These are phyloP conservation scores for Globisporangium cystogenes DNA, from an alignment of 352 stramenopile genomes.

Conservation along the genomic window DNA sequence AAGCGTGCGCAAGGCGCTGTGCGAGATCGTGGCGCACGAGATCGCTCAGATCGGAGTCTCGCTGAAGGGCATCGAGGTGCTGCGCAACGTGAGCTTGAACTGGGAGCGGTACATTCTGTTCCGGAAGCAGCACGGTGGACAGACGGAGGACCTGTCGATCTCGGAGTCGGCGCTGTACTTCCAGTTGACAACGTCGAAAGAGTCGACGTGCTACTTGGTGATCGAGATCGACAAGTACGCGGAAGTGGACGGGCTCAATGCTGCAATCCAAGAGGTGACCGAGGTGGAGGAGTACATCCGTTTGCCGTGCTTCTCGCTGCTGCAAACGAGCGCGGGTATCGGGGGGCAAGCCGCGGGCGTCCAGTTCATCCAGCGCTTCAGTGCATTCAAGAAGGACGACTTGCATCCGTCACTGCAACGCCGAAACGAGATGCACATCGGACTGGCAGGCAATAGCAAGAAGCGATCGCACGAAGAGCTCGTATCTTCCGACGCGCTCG, in stretches of 20 bases:
- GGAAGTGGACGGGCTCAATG: constrained; percentile 56
- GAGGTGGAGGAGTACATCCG: constrained; percentile 66
- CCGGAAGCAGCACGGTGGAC: constrained; percentile 69
- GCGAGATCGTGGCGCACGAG: constrained; percentile 82
- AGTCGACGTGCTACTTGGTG: constrained; percentile 80
- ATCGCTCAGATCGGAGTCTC: constrained; percentile 68
- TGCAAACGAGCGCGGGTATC: constrained; percentile 61
- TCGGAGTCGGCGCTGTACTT: constrained; percentile 80
- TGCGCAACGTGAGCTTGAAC: constrained; percentile 73
- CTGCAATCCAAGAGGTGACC: constrained; percentile 38
- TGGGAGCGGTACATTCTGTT: constrained; percentile 86
- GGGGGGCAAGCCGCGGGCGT: constrained; percentile 59
- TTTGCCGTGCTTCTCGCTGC: constrained; percentile 74
- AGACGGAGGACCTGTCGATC: constrained; percentile 78
- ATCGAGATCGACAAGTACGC: constrained; percentile 85
- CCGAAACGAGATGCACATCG: constrained; percentile 33
- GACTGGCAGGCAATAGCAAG: constrained; percentile 30
- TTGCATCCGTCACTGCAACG: constrained; percentile 54
- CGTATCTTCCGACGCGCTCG: constrained; percentile 26
- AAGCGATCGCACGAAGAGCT: constrained; percentile 22
- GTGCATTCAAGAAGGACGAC: constrained; percentile 73
- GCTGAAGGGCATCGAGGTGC: constrained; percentile 76
- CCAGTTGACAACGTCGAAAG: constrained; percentile 76
- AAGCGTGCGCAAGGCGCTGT: constrained; percentile 65
- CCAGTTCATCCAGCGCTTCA: constrained; percentile 83